Evolutionary conservation across 2,329 filamentous ascomycete species (phyloP).

Genomic region (Pseudopithomyces maydicus): DNA sequence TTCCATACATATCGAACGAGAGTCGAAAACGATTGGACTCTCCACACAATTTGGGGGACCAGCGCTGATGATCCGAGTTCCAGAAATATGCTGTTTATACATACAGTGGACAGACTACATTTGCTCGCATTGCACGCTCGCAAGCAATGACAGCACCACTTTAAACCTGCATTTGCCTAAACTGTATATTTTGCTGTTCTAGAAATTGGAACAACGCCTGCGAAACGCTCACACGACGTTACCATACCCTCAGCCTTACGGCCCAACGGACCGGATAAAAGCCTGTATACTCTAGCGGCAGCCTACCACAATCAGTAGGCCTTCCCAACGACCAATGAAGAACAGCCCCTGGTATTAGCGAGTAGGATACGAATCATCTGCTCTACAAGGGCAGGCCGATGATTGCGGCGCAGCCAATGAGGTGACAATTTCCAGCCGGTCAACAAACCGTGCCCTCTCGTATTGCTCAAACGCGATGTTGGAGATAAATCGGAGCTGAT

Average conservation of each 20-base stretch:
- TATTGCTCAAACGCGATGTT: conserved; percentile 4
- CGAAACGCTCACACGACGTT: conserved; percentile 15
- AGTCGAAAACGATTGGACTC: background rate
- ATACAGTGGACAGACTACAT: no score
- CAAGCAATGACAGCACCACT: conserved; percentile 20
- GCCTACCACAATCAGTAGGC: conserved; percentile 12
- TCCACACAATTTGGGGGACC: conserved; percentile 6
- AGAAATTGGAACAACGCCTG: conserved; percentile 1
- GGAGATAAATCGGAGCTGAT: conserved; percentile 7
- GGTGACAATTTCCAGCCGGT: conserved; percentile 4
- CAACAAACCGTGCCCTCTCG: conserved; percentile 8
- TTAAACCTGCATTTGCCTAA: conserved; percentile 14
- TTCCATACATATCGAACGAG: conserved; percentile 23
- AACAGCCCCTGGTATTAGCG: conserved; percentile 8
- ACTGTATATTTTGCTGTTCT: conserved; percentile 27
- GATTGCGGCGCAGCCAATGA: background rate
- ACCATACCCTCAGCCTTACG: conserved; percentile 23
- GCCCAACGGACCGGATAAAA: conserved; percentile 40
- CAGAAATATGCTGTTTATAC: conserved; percentile 23
- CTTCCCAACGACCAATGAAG: conserved; percentile 26
- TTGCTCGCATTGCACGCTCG: conserved; percentile 12
- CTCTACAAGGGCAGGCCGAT: conserved; percentile 6
- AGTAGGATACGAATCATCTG: conserved; percentile 15
- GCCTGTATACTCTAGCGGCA: conserved; percentile 23
- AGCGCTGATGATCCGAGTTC: conserved; percentile 8